Conservation (phyloP, 176 grass and related monocot species). For the Zea luxurians region DNA sequence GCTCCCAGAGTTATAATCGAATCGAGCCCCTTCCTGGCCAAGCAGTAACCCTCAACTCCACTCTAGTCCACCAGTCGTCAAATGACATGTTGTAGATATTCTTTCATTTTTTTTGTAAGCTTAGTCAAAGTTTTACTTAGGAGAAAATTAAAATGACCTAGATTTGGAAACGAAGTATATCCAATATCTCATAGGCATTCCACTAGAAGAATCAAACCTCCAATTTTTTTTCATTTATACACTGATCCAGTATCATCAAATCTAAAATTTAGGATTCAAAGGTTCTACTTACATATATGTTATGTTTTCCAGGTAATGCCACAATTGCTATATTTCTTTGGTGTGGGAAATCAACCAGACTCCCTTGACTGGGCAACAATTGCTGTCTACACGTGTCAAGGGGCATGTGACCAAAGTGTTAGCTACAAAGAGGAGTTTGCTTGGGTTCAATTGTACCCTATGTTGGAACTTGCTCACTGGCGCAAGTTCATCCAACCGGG, state of each 20-base stretch:
- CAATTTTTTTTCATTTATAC: neutral
- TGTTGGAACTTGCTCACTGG: too few relatives aligned
- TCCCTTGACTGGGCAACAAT: constrained; percentile 97
- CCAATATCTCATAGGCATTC: neutral
- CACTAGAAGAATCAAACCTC: neutral
- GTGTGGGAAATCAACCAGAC: constrained; percentile 68
- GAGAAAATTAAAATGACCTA: neutral
- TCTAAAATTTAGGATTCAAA: neutral
- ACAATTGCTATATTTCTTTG: constrained; percentile 84
- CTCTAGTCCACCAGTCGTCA: too few relatives aligned
- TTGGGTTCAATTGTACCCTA: constrained; percentile 89
- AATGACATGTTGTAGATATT: neutral
- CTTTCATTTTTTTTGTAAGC: neutral
- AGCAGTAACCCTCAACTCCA: too few relatives aligned
- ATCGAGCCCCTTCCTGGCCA: too few relatives aligned
- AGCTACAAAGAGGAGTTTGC: constrained; percentile 86
- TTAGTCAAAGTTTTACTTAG: neutral
- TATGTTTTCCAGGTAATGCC: constrained; percentile 85
- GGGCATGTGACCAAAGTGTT: constrained; percentile 65
- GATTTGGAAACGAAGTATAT: neutral
- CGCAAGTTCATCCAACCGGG: too few relatives aligned
- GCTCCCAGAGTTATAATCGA: too few relatives aligned
- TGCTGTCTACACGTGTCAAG: constrained; percentile 71
- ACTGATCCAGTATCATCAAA: neutral
- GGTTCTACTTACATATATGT: constrained; percentile 30